Evolutionary conservation across 441 rosid genomes (phyloP).

Genomic region (Pelargonium australe): DNA sequence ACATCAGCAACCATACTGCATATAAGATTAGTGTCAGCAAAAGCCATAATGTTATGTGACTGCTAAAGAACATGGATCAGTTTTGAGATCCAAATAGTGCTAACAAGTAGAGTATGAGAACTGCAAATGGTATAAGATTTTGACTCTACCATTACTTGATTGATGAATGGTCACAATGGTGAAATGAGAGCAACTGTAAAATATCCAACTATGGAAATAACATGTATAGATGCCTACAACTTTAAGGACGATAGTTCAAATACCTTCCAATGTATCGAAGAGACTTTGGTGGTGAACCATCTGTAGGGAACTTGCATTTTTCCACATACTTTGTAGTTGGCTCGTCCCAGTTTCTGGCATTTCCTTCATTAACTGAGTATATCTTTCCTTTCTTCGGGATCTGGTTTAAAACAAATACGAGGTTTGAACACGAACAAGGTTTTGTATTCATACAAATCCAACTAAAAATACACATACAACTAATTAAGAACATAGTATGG

Average conservation of each 20-base stretch:
- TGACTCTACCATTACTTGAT: background rate
- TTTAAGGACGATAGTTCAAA: conserved; percentile 7
- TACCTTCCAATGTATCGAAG: conserved; percentile 96
- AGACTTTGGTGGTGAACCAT: conserved; percentile 79
- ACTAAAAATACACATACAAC: no score
- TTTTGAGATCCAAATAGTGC: background rate
- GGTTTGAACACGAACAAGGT: background rate
- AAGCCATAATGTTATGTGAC: conserved; percentile 7
- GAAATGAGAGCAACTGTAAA: background rate
- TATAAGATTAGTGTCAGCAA: conserved; percentile 12
- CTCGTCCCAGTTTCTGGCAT: conserved; percentile 93
- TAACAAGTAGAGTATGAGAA: background rate
- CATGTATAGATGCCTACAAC: background rate
- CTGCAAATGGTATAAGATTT: background rate
- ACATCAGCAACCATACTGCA: conserved; percentile 97
- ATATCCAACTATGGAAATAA: background rate
- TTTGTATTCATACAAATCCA: no score
- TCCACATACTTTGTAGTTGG: conserved; percentile 91
- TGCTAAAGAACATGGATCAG: background rate
- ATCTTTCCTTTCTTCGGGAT: conserved; percentile 90
- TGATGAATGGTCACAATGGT: no score
- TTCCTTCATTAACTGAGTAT: conserved; percentile 96
- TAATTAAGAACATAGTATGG: no score
- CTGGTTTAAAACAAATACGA: conserved; percentile 24
- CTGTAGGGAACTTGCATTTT: conserved; percentile 82